A percentile compares a stretch with the other conserved stretches of the same genome.
These are phyloP conservation scores for Epichloe coenophiala DNA, from an alignment of 2,329 filamentous ascomycete species.

Conservation along the genomic window DNA sequence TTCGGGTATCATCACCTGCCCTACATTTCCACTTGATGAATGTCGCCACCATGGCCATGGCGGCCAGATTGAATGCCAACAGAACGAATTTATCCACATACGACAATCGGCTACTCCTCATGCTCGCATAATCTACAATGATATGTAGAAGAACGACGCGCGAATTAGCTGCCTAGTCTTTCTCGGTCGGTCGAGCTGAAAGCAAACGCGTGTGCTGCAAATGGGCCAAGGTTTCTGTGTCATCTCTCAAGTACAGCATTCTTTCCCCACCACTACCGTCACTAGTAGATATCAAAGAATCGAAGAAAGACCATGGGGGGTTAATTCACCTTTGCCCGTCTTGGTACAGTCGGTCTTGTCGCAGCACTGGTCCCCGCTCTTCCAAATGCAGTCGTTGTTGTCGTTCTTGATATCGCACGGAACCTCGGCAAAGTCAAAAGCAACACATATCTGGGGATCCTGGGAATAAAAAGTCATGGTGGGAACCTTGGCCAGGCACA, in stretches of 20 bases:
- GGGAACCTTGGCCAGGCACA: constrained; percentile 7
- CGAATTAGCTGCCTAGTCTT: background rate
- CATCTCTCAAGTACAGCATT: background rate
- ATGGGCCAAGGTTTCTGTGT: background rate
- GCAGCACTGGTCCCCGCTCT: constrained; percentile 7
- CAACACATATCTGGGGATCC: constrained; percentile 8
- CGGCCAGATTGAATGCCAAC: background rate
- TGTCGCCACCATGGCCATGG: background rate
- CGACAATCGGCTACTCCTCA: background rate
- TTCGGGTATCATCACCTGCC: background rate
- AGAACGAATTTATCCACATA: background rate
- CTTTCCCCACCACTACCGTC: too few species aligned
- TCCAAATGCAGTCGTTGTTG: constrained; percentile 10
- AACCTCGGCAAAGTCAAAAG: constrained; percentile 9
- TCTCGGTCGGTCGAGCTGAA: too few species aligned
- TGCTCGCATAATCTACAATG: background rate
- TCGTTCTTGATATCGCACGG: constrained; percentile 9
- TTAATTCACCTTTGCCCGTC: constrained; percentile 1
- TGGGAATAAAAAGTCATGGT: constrained; percentile 9
- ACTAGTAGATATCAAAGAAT: too few species aligned
- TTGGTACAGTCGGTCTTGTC: constrained; percentile 5
- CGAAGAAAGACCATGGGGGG: too few species aligned
- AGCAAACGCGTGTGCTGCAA: too few species aligned
- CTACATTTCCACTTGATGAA: background rate
- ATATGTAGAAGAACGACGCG: too few species aligned